These are phyloP conservation scores for Solioccasus polychromus DNA, from an alignment of 768 basidiomycete species.

Conservation along the genomic window DNA sequence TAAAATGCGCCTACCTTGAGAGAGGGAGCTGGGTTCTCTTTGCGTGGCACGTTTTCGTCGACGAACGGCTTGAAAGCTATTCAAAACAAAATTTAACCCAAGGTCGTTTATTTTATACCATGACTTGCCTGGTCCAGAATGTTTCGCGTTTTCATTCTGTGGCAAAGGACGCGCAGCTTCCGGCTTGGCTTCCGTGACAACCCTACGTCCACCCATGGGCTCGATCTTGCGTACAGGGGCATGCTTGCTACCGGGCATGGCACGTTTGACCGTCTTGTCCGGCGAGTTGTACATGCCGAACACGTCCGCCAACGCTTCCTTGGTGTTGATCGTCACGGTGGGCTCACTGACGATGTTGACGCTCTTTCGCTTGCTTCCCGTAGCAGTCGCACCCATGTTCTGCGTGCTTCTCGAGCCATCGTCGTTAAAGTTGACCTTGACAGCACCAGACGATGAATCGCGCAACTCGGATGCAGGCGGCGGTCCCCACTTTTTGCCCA, in stretches of 20 bases:
- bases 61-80: slow-evolving; percentile 61
- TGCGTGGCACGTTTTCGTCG: slow-evolving; percentile 52
- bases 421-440: slow-evolving; percentile 58
- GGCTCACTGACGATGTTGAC: slow-evolving; percentile 54
- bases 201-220: slow-evolving; percentile 39
- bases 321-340: slow-evolving; percentile 95
- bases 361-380: slow-evolving; percentile 42
- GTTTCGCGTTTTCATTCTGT: slow-evolving; percentile 22
- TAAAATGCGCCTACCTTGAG: slow-evolving; percentile 12
- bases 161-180: slow-evolving; percentile 36
- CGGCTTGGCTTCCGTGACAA: slow-evolving; percentile 23
- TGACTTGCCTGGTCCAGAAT: slow-evolving; percentile 37
- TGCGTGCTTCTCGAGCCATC: slow-evolving; percentile 47
- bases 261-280: slow-evolving; percentile 62
- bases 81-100: slow-evolving; percentile 18
- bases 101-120: slow-evolving; percentile 1
- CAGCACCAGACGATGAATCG: slow-evolving; percentile 35
- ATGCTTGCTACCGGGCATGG: slow-evolving; percentile 65
- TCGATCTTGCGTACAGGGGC: slow-evolving; percentile 69
- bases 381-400: slow-evolving; percentile 32
- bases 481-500: slow-evolving; percentile 83
- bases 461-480: slow-evolving; percentile 45
- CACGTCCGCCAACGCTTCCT: slow-evolving; percentile 90
- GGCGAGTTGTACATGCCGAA: slow-evolving; percentile 96
- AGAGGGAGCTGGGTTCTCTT: slow-evolving; percentile 40